Percentiles rank a stretch among this genome's conserved stretches.
Evolutionary conservation across 2,329 filamentous ascomycete species (phyloP).

Genomic region (Harringtonia aguacate): DNA sequence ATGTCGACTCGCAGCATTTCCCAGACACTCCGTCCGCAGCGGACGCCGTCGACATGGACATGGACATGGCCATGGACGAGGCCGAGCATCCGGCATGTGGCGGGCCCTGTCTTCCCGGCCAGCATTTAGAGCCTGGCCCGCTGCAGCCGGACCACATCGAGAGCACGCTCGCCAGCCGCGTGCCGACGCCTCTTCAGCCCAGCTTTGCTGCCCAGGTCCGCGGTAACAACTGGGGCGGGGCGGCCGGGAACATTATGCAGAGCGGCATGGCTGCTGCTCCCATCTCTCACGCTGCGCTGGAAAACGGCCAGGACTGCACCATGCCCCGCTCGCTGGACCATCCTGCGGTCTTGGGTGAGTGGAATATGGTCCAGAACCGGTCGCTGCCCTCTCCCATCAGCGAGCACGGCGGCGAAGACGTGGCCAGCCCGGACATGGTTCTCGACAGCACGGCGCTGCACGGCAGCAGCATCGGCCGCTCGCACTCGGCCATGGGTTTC

Average conservation of each 20-base stretch:
- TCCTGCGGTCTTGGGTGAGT: conserved; percentile 26
- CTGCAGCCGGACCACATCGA: conserved; percentile 20
- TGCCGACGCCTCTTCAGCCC: conserved; percentile 50
- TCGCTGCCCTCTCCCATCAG: conserved; percentile 50
- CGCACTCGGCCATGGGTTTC: neutral
- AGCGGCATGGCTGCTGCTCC: neutral
- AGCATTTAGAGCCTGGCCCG: conserved; percentile 18
- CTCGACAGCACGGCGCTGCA: conserved; percentile 20
- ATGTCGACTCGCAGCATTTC: conserved; percentile 5
- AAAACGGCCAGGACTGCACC: conserved; percentile 22
- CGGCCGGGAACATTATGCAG: conserved; percentile 21
- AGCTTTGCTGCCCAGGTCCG: conserved; percentile 45
- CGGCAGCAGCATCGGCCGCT: neutral
- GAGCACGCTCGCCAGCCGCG: conserved; percentile 30
- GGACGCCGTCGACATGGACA: conserved; percentile 28
- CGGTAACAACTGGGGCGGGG: conserved; percentile 36
- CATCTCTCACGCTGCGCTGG: neutral
- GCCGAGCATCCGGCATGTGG: conserved; percentile 10
- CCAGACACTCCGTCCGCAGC: conserved; percentile 3
- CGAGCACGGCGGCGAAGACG: conserved; percentile 38
- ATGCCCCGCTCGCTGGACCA: conserved; percentile 38
- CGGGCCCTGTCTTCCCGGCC: neutral
- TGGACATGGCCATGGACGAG: conserved; percentile 30
- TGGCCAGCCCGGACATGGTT: conserved; percentile 27
- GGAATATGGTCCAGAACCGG: conserved; percentile 41